Base-by-base conservation (phyloP, 345 rosid genomes). In the Conringia planisiliqua region DNA sequence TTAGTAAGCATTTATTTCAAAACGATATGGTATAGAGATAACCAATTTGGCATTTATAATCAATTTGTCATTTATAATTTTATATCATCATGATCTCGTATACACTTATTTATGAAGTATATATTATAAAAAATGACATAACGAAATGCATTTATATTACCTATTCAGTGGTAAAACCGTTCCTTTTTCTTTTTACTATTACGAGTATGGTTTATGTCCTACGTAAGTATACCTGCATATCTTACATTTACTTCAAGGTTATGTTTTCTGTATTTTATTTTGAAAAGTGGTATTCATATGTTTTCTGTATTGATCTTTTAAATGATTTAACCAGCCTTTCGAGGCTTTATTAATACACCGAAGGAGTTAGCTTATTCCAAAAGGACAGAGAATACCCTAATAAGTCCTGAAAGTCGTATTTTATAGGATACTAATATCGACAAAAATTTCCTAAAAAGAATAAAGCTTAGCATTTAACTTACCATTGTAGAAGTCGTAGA, bases 401-500 rank as follows among this genome's bases (percentile, higher is more conserved):
- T 36, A 62, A 36, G 3, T 30, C 48, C 68, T 48, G 3, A 61
- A 63, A 32, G 24, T 22, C 24, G 24, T 22, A 22, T 22, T 22
- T 73, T 26, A n/a, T n/a, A n/a, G 36, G 47, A 17, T 22, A 2
- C 24, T 22, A 2, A 22, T 22, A 58, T 48, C 2, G 9, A 56
- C 35, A 24, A 61, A 42, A 6, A 27, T 54, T 20, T 10, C 66
- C 10, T 24, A 5, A 20, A 46, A 35, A 55, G 14, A 55, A 29
- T 10, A 71, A 48, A 38, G 4, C 4, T 5, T 50, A 24, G 13
- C 2, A 38, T 32, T 52, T 39, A 35, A 16, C 24, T 60, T 77
- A 86, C 89, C 86, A 50, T 82, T 82, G 82, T 81, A 79, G 50
- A 79, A 86, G 42, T 79, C 57, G 62, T 76, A 81, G 66, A 52